Base-by-base conservation (phyloP, 116 monocot species). In the Posidonia oceanica region DNA sequence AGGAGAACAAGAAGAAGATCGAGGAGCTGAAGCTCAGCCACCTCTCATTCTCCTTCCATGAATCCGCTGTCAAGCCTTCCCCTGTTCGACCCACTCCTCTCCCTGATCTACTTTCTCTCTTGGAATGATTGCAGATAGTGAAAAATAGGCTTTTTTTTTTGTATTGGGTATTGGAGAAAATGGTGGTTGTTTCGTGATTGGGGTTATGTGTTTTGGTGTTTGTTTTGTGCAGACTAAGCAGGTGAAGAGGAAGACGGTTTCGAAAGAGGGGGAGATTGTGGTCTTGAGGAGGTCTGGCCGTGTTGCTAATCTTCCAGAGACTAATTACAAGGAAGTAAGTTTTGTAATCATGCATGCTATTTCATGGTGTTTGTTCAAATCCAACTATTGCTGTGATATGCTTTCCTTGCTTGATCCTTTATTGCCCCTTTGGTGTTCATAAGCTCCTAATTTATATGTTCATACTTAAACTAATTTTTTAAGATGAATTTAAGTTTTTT, bases 1-100 rank as follows among this genome's bases (percentile, higher is more conserved):
- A 90, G 76, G 87, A 90, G 83, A 90, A 94, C 90, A 90, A 83
- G 83, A 82, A 64, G 76, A 94, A 85, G 81, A 72, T 94, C 66
- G 94, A 87, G 56, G 81, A 87, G 70, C 94, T 89, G 66, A 89
- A 86, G 20, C 86, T 93, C 68, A 37, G 42, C 59, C 80, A 85
- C 59, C 64, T 94, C 70, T 81, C 85, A 42, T 21, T 60, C 67
- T 65, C 78, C 69, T 76, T 87, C 54, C 80, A 64, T 10, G 54
- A 67, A 18, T 62, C 75, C 54, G 15, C 64, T 23, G 52, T 73
- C 23, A 68, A 75, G 29, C 29, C 69, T 39, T 54, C 78, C 70
- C 86, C 86, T 63, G 83, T 89, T 18, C 11, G 17, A 23, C 39
- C 58, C 61, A 7, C 12, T n/a, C 14, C 39, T 12, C 21, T 11